Conservation (phyloP, 306 rosid genomes). For the Medicago ruthenica region DNA sequence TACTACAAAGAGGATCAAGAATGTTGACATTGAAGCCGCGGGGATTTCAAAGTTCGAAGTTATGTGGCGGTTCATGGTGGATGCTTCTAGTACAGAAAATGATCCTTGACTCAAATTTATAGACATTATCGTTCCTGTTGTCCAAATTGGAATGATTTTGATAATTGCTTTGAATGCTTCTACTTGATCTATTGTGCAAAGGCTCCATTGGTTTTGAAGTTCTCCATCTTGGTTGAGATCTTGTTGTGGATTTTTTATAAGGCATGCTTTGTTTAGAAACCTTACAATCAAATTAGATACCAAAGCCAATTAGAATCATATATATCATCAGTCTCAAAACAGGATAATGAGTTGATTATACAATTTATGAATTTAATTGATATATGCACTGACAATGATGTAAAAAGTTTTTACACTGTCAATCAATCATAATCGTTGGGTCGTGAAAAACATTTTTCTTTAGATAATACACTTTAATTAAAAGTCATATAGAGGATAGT, state of each 20-base stretch:
- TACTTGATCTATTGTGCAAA: conserved; percentile 56
- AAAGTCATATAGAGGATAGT: no score
- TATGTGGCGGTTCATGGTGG: conserved; percentile 11
- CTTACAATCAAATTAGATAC: not conserved
- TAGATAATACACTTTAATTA: no score
- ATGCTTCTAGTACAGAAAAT: conserved; percentile 8
- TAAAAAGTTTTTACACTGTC: no score
- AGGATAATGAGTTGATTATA: not conserved
- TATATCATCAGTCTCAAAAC: not conserved
- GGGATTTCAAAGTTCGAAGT: conserved; percentile 10
- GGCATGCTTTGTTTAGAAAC: conserved; percentile 54
- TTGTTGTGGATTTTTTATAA: conserved; percentile 5
- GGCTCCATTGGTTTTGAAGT: conserved; percentile 32
- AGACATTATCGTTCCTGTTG: conserved; percentile 29
- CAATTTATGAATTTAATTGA: no score
- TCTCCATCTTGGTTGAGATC: conserved; percentile 15
- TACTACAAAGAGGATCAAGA: not conserved
- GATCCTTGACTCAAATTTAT: conserved; percentile 6
- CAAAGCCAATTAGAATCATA: not conserved
- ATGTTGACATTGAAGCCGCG: not conserved
- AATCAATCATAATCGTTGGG: no score
- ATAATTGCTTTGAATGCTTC: conserved; percentile 20
- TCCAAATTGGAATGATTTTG: conserved; percentile 29
- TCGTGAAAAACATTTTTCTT: no score
- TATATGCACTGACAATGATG: no score